Base-by-base conservation (phyloP, 495 filamentous ascomycete species). In the Xylona heveae region DNA sequence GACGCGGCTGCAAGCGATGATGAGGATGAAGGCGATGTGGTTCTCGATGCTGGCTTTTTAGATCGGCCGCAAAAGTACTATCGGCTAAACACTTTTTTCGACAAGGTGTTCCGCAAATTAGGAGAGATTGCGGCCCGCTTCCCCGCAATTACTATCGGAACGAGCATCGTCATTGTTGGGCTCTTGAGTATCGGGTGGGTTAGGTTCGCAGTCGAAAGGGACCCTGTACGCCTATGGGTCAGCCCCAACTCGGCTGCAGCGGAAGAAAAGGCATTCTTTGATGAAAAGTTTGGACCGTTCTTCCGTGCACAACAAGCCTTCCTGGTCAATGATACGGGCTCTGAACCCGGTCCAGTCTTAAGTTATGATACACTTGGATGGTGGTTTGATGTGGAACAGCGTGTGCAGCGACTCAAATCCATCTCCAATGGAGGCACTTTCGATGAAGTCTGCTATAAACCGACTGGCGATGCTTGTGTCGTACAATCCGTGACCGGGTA, bases 221-320 rank as follows among this genome's bases (percentile, higher is more conserved):
- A 93, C 36, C 88, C 88, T 0, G 90, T 88, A 7, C 70, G 78
- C 19, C 51, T 97, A 27, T 97, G 88, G 88, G 90, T 97, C 9
- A 84, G 82, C 42, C 90, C 88, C 7, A 75, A 77, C 8, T 94
- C 85, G 1, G 69, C 69, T 25, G 84, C 90, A 10, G 85, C 88
- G 0, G 62, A 81, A 50, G 90, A 95, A 50, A 97, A 97, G 55
- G 59, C 62, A 9, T 95, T 88, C 49, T 97, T 94, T 43, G 88
- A 95, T 50, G 52, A 68, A n/a, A 82, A 78, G 35, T 97, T 97
- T 47, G 90, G 84, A 1, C 80, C 90, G 1, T 97, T 97, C 49
- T 95, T 78, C 48, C 80, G 88, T 10, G 75, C 84, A 2, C 78
- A 97, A 49, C 85, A 95, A 52, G 71, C 74, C 1, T 95, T 95